A percentile compares a stretch with the other conserved stretches of the same genome.
Evolutionary conservation across 495 filamentous ascomycete genomes (phyloP).

Genomic region (Neurospora sp.): DNA sequence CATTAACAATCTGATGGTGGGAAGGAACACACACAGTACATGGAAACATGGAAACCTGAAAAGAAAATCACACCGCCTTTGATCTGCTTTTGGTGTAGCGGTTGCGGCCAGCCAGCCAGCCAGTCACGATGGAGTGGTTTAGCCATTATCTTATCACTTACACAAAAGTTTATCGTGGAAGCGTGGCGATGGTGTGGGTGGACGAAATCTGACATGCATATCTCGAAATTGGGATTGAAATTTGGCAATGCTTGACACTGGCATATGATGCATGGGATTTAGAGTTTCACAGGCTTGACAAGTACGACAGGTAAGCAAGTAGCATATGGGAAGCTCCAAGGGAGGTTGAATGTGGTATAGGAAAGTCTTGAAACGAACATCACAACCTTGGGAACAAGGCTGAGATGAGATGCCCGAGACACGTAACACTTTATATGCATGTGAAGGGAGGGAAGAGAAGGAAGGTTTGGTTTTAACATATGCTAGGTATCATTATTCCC

Average conservation of each 20-base stretch:
- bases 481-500: neutral
- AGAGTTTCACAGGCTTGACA: neutral
- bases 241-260: neutral
- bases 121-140: too few relatives aligned
- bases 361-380: neutral
- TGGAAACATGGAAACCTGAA: neutral
- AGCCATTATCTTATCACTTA: neutral
- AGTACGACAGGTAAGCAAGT: too few relatives aligned
- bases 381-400: too few relatives aligned
- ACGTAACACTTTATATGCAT: neutral
- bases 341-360: neutral
- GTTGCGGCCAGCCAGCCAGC: neutral
- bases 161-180: neutral
- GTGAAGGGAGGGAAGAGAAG: neutral
- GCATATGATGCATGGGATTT: neutral
- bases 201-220: neutral
- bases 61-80: neutral
- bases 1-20: neutral
- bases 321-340: too few relatives aligned
- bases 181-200: neutral
- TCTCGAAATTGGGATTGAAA: neutral
- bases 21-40: neutral
- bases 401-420: neutral
- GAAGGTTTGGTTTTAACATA: neutral
- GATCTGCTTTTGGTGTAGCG: neutral